phyloP scores from a whole-genome alignment of 371 early-diverging fungal species.

The Mucor mucedo region DNA sequence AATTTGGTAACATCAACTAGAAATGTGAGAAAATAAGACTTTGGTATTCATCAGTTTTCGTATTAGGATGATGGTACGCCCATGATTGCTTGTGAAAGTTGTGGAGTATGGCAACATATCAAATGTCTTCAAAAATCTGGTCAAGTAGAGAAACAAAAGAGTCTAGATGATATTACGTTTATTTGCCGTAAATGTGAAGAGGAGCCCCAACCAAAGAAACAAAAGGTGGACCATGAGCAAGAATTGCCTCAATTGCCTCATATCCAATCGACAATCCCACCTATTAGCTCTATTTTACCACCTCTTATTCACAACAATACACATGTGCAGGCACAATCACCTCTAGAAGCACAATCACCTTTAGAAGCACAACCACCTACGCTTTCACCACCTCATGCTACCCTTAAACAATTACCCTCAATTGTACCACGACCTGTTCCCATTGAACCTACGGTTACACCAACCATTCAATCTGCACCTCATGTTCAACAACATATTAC shows the following conservation, averaged over 20 bases:
- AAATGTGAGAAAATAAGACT: no score
- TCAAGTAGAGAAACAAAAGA: conserved; percentile 36
- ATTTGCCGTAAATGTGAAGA: conserved; percentile 48
- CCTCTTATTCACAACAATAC: neutral
- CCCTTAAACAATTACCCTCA: no score
- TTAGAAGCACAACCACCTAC: neutral
- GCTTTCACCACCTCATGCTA: neutral
- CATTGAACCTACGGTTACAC: no score
- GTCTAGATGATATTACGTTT: conserved; percentile 45
- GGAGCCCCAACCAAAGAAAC: conserved; percentile 5
- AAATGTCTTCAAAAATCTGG: conserved; percentile 59
- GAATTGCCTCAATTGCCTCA: conserved; percentile 1
- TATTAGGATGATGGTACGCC: conserved; percentile 73
- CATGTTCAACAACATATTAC: no score
- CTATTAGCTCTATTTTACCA: neutral
- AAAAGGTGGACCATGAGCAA: neutral
- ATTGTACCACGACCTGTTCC: no score
- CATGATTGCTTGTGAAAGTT: conserved; percentile 74
- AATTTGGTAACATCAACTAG: conserved; percentile 46
- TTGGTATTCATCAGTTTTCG: neutral
- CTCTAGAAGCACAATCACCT: neutral
- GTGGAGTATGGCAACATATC: conserved; percentile 77
- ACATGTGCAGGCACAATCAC: neutral
- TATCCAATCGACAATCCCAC: neutral
- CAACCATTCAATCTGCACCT: no score